Percentiles rank a stretch among this genome's conserved stretches.
Conservation (phyloP, 257 asterid species). For the Capsicum chinense region DNA sequence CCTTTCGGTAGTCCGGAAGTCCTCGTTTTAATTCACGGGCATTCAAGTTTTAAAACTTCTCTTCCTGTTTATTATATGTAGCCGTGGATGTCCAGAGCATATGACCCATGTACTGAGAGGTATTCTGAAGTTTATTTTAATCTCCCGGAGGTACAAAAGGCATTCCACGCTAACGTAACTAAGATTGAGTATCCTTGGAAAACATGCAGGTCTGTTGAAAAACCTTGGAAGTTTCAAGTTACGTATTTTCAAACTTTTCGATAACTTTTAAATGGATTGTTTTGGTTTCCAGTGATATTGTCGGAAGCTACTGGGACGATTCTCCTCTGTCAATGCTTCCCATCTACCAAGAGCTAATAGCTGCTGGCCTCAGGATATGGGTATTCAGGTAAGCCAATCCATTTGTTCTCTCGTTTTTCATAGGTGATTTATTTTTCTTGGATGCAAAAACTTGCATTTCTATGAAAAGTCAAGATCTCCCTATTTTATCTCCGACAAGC, state of each 20-base stretch:
- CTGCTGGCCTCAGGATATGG: slow-evolving; percentile 92
- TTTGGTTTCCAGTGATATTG: slow-evolving; percentile 63
- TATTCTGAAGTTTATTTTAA: slow-evolving; percentile 74
- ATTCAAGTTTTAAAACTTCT: slow-evolving; percentile 21
- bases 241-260: slow-evolving; percentile 10
- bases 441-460: not conserved
- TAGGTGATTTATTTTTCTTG: not conserved
- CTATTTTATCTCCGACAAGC: not conserved
- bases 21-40: not conserved
- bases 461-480: not conserved
- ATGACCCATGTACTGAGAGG: slow-evolving; percentile 92
- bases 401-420: not conserved
- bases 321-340: slow-evolving; percentile 96
- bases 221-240: slow-evolving; percentile 30
- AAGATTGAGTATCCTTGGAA: slow-evolving; percentile 71
- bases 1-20: not conserved
- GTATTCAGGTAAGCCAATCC: slow-evolving; percentile 69
- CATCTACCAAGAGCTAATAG: slow-evolving; percentile 76
- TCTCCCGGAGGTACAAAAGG: slow-evolving; percentile 86
- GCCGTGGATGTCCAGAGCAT: slow-evolving; percentile 96
- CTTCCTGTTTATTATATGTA: slow-evolving; percentile 39
- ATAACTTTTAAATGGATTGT: slow-evolving; percentile 20
- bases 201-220: slow-evolving; percentile 76
- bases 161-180: slow-evolving; percentile 84
- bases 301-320: slow-evolving; percentile 84